Evolutionary conservation across 1,284 basidiomycete species (phyloP), one percentile per base, ranked within the genome.

Genomic region (Malassezia obtusa): DNA sequence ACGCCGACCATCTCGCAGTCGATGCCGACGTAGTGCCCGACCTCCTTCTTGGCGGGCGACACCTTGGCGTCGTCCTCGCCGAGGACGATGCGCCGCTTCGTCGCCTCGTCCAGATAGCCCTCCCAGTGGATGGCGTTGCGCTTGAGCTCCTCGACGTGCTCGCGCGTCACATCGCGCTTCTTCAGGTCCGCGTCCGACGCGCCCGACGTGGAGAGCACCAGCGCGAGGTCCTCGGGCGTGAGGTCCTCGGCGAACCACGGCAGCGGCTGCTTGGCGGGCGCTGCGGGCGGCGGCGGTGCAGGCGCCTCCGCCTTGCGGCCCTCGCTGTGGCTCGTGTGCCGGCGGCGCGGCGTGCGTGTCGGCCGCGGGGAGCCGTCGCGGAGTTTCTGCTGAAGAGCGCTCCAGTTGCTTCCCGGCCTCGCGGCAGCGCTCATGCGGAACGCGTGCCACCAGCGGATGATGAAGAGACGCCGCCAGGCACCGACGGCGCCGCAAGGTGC

Each of bases 1-100:
- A 96, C 82, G 1, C 91, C 91, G 3, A 98, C 92, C 91, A 98
- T 96, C 76, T 98, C 91, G 65, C 91, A 95, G 74, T 96, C 91
- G 38, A 96, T 77, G 0, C 88, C 84, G 26, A 92, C 75, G 60
- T 85, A 89, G 71, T 82, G 52, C 12, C 44, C 58, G 10, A 46
- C 14, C 55, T 67, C 58, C 48, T 56, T 60, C 50, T 64, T 62
- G 26, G 57, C 56, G 10, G 55, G 40, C 10, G 53, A 46, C 4
- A 58, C 53, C 25, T 59, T 57, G 1, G 50, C 46, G 1, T 58
- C 49, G 14, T 59, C 15, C 1, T 63, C 67, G 25, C 65, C 61
- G 4, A 67, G 60, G 12, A 71, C 62, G 39, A 65, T 40, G 14
- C 55, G 49, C 39, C 55, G 59, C 57, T 65, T 71, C 15, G 60